These are phyloP conservation scores for Eucommia ulmoides DNA, from an alignment of 257 asterid species.

Conservation along the genomic window DNA sequence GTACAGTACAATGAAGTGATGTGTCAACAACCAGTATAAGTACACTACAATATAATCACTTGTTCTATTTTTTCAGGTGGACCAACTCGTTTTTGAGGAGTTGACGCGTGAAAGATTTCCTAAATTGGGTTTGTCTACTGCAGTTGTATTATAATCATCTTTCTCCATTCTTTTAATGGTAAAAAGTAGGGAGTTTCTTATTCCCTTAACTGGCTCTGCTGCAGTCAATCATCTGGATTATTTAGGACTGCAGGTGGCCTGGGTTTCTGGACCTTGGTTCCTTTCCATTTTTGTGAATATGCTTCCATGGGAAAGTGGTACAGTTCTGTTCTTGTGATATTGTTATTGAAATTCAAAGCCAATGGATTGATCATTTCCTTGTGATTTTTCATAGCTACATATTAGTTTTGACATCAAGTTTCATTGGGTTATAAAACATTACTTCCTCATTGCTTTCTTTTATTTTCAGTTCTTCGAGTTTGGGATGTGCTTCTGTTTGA, in stretches of 20 bases:
- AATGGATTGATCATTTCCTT: constrained; percentile 2
- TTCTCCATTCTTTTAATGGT: constrained; percentile 4
- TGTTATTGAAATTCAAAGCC: constrained; percentile 4
- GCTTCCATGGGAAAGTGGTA: constrained; percentile 99
- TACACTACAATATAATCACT: no score
- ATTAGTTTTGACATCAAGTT: not conserved
- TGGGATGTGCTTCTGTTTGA: constrained; percentile 95
- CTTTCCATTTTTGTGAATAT: constrained; percentile 74
- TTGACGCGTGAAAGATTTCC: constrained; percentile 86
- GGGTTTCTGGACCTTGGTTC: constrained; percentile 89
- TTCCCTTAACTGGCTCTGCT: constrained; percentile 15
- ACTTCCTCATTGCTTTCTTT: constrained; percentile 6
- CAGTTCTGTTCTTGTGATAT: constrained; percentile 16
- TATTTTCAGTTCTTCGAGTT: constrained; percentile 67
- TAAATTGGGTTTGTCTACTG: constrained; percentile 53
- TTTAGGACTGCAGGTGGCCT: constrained; percentile 88
- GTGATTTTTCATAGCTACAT: constrained; percentile 6
- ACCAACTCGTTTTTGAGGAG: constrained; percentile 92
- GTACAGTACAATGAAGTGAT: no score
- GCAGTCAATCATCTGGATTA: constrained; percentile 84
- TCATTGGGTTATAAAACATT: constrained; percentile 2
- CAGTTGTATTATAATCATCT: constrained; percentile 4
- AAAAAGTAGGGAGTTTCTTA: no score
- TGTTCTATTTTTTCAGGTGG: constrained; percentile 36
- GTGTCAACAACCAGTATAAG: no score